These are phyloP conservation scores for Auricularia heimuer DNA, from an alignment of 768 basidiomycete genomes.

Conservation along the genomic window DNA sequence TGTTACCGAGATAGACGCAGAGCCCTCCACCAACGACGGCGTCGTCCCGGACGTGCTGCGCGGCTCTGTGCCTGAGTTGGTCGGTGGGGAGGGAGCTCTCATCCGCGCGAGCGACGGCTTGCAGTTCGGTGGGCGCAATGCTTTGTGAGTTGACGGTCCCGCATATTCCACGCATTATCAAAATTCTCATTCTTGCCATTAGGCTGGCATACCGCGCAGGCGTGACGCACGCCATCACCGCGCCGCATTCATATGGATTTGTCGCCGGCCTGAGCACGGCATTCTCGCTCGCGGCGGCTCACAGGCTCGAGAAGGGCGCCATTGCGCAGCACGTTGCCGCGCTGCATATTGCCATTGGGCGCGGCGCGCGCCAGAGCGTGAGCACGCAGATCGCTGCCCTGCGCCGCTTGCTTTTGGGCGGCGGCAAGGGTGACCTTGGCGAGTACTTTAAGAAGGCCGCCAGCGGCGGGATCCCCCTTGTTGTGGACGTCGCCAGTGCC, in stretches of 20 bases:
- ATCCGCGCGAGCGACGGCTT: constrained; percentile 65
- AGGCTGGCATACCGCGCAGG: constrained; percentile 57
- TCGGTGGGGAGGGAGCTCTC: constrained; percentile 34
- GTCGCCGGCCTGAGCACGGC: constrained; percentile 48
- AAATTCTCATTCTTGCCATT: not conserved
- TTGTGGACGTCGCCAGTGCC: constrained; percentile 52
- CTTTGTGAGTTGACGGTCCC: constrained; percentile 33
- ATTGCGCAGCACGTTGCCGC: constrained; percentile 52
- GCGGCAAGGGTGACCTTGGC: constrained; percentile 31
- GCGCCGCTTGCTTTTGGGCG: constrained; percentile 37
- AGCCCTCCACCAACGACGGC: constrained; percentile 50
- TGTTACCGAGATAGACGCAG: constrained; percentile 54
- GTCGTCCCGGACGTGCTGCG: constrained; percentile 39
- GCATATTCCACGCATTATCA: constrained; percentile 4
- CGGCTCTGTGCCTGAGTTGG: constrained; percentile 30
- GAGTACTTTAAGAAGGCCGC: constrained; percentile 34
- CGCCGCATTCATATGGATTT: constrained; percentile 42
- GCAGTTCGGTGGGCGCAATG: constrained; percentile 50
- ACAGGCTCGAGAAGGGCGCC: constrained; percentile 47
- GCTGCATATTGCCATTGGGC: constrained; percentile 50
- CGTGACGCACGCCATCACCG: constrained; percentile 50
- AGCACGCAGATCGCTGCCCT: constrained; percentile 61
- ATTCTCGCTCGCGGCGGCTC: constrained; percentile 46
- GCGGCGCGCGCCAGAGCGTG: constrained; percentile 36
- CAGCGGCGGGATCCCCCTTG: constrained; percentile 49